phyloP scores from a whole-genome alignment of 2,329 filamentous ascomycete genomes.

The Rhexocercosporidium sp. region DNA sequence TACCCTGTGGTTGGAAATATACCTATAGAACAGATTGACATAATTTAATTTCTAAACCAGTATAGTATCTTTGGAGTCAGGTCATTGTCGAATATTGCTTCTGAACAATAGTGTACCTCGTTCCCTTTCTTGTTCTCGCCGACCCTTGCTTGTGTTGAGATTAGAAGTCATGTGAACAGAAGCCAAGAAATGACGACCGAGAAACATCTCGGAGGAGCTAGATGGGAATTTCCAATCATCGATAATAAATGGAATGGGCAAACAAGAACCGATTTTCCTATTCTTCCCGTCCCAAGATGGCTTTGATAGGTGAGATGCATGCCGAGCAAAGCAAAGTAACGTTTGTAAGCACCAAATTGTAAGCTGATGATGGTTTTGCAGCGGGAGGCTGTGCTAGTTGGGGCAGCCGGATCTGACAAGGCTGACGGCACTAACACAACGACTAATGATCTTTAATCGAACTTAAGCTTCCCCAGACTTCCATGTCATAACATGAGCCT shows the following conservation, averaged over 20 bases:
- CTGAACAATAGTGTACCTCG: background rate
- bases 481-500: background rate
- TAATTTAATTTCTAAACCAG: constrained; percentile 17
- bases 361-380: too few relatives aligned
- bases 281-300: background rate
- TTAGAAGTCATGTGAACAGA: background rate
- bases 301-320: background rate
- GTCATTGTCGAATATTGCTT: background rate
- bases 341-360: constrained; percentile 3
- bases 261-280: background rate
- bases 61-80: background rate
- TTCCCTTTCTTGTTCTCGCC: background rate
- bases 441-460: background rate
- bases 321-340: background rate
- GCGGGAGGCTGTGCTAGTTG: too few relatives aligned
- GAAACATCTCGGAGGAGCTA: background rate
- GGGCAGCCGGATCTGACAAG: too few relatives aligned
- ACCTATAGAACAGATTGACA: constrained; percentile 5
- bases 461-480: background rate
- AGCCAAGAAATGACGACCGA: background rate
- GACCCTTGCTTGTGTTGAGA: background rate
- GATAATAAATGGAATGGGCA: background rate
- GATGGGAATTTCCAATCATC: constrained; percentile 1
- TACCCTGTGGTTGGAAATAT: constrained; percentile 13
- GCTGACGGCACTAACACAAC: too few relatives aligned